Conservation (phyloP, 176 grass and related monocot species). For the Dendrocalamus sinicus region DNA sequence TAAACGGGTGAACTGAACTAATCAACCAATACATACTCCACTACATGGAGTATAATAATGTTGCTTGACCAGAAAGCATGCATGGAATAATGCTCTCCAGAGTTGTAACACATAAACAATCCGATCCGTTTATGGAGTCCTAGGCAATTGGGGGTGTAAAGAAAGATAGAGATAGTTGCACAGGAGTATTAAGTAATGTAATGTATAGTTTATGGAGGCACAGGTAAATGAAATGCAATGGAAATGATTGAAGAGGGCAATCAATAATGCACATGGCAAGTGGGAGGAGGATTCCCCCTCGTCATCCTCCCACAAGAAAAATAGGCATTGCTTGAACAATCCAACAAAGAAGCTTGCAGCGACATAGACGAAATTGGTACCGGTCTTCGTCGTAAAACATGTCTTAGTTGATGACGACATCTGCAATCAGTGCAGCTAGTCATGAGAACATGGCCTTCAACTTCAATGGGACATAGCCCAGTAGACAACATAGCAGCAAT, state of each 20-base stretch:
- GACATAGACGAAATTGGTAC: too few relatives aligned
- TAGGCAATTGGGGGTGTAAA: background rate
- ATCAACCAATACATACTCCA: background rate
- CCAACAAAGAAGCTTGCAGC: too few relatives aligned
- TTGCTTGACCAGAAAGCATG: constrained; percentile 55
- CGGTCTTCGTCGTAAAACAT: too few relatives aligned
- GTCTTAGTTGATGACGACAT: too few relatives aligned
- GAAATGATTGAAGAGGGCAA: background rate
- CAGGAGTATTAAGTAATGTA: background rate
- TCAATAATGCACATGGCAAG: background rate
- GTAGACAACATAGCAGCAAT: too few relatives aligned
- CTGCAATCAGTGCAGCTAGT: too few relatives aligned
- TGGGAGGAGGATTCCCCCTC: too few relatives aligned
- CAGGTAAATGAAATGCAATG: background rate
- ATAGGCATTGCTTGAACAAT: too few relatives aligned
- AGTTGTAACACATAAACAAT: background rate
- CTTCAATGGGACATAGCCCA: too few relatives aligned
- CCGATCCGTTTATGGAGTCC: background rate
- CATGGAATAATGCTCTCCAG: constrained; percentile 27
- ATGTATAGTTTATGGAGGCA: background rate
- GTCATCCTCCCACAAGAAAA: too few relatives aligned
- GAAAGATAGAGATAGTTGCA: background rate
- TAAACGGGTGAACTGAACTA: background rate
- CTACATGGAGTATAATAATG: background rate
- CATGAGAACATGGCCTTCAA: too few relatives aligned